Percentiles rank a stretch among this genome's conserved stretches.
phyloP scores from a whole-genome alignment of 441 rosid species.

The Flueggea neowawraea region DNA sequence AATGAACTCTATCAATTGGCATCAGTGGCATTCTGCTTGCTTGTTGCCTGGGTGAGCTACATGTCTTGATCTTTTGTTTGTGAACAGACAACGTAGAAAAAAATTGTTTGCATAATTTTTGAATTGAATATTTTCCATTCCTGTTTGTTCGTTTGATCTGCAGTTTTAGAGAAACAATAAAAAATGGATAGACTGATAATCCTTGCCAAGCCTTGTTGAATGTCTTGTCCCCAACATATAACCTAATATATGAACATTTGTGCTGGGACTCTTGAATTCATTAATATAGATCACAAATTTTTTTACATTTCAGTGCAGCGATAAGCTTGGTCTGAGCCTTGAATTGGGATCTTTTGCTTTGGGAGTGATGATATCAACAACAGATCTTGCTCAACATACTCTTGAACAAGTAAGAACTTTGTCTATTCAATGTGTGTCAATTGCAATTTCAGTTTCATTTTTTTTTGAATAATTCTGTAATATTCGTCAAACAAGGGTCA shows the following conservation, averaged over 20 bases:
- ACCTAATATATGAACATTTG: neutral
- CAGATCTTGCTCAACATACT: constrained; percentile 92
- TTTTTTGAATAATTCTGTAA: neutral
- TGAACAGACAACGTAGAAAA: neutral
- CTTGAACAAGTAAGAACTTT: constrained; percentile 83
- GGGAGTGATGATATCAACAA: constrained; percentile 97
- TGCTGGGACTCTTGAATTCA: neutral
- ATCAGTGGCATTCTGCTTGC: constrained; percentile 92
- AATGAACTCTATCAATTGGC: constrained; percentile 97
- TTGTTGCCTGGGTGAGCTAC: constrained; percentile 92
- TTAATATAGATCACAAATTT: neutral
- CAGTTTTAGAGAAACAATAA: too few species aligned
- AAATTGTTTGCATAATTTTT: too few species aligned
- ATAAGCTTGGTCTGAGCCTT: constrained; percentile 94
- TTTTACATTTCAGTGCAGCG: constrained; percentile 75
- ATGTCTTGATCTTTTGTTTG: constrained; percentile 17
- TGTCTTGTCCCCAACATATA: neutral
- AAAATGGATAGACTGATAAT: too few species aligned
- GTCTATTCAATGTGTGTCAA: constrained; percentile 5
- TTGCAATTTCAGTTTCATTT: neutral
- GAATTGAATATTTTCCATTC: too few species aligned
- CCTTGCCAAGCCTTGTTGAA: too few species aligned
- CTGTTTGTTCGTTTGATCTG: too few species aligned
- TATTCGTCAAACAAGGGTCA: neutral
- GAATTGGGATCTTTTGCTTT: constrained; percentile 99